These are phyloP conservation scores for Tricholoma bakamatsutake DNA, from an alignment of 768 basidiomycete genomes.

Conservation along the genomic window DNA sequence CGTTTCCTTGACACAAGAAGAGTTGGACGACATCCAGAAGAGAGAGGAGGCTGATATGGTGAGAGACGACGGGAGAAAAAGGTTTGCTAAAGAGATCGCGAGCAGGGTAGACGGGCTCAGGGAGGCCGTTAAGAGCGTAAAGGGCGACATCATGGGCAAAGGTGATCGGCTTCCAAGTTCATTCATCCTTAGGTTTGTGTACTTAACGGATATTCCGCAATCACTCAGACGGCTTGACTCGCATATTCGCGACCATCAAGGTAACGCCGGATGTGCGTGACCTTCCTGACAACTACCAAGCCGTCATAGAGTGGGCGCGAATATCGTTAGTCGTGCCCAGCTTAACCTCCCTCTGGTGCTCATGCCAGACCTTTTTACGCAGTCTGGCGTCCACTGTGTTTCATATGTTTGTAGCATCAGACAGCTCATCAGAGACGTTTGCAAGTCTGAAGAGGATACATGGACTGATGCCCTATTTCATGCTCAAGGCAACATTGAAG, in stretches of 20 bases:
- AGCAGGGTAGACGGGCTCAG: conserved; percentile 80
- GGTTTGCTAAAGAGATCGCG: conserved; percentile 84
- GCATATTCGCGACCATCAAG: conserved; percentile 86
- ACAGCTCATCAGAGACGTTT: conserved; percentile 87
- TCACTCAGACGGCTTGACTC: conserved; percentile 74
- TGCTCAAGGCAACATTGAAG: conserved; percentile 85
- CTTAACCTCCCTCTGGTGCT: not conserved
- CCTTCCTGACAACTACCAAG: conserved; percentile 79
- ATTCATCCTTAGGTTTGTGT: not conserved
- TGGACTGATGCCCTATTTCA: conserved; percentile 95
- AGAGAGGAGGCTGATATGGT: conserved; percentile 87
- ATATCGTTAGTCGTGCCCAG: conserved; percentile 71
- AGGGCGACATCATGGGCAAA: conserved; percentile 89
- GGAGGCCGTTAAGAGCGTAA: conserved; percentile 78
- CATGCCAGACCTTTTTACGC: not conserved
- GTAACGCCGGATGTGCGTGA: conserved; percentile 68
- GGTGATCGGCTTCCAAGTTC: conserved; percentile 31
- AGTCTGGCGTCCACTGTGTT: conserved; percentile 96
- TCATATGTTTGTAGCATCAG: conserved; percentile 89
- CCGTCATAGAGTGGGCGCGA: conserved; percentile 93
- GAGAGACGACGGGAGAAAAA: conserved; percentile 81
- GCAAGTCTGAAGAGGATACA: conserved; percentile 87
- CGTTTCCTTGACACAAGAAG: conserved; percentile 59
- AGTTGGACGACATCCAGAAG: conserved; percentile 68
- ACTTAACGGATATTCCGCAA: not conserved